These are phyloP conservation scores for Ogataea glucozyma DNA, from an alignment of 805 yeast genomes.

Conservation along the genomic window DNA sequence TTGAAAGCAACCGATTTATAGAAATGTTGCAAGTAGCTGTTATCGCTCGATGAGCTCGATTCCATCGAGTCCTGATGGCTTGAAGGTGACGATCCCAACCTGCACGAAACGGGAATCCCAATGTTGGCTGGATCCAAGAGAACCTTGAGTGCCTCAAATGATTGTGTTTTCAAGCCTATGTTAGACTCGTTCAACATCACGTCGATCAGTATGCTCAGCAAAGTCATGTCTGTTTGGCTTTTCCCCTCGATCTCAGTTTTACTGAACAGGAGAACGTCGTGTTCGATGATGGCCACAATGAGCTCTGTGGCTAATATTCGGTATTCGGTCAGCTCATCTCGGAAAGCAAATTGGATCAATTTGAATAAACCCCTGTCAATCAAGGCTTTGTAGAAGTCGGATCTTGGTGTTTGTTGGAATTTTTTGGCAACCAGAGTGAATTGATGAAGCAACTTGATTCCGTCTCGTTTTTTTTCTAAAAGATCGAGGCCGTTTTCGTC, in stretches of 20 bases:
- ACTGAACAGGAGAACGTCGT: constrained; percentile 67
- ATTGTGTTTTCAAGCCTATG: constrained; percentile 76
- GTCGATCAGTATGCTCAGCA: constrained; percentile 54
- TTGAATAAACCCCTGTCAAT: constrained; percentile 69
- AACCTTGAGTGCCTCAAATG: constrained; percentile 77
- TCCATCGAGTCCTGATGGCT: constrained; percentile 15
- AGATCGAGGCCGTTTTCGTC: constrained; percentile 16
- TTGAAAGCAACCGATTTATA: constrained; percentile 46
- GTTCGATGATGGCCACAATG: constrained; percentile 78
- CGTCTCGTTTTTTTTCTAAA: constrained; percentile 57
- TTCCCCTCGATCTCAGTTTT: constrained; percentile 19
- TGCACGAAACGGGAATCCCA: constrained; percentile 12
- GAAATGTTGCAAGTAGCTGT: constrained; percentile 54
- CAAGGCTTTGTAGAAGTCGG: constrained; percentile 62
- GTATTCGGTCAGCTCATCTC: constrained; percentile 46
- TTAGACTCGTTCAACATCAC: constrained; percentile 63
- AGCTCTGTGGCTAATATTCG: constrained; percentile 78
- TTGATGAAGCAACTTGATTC: constrained; percentile 77
- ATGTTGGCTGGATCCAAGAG: constrained; percentile 57
- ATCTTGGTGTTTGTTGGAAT: constrained; percentile 58
- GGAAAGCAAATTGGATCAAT: constrained; percentile 71
- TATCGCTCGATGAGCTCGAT: not conserved
- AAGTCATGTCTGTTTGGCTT: constrained; percentile 39
- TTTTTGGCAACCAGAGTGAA: constrained; percentile 73
- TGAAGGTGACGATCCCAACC: constrained; percentile 19